These are phyloP conservation scores for Myriosclerotinia scirpicola DNA, from an alignment of 2,329 filamentous ascomycete species.

Conservation along the genomic window DNA sequence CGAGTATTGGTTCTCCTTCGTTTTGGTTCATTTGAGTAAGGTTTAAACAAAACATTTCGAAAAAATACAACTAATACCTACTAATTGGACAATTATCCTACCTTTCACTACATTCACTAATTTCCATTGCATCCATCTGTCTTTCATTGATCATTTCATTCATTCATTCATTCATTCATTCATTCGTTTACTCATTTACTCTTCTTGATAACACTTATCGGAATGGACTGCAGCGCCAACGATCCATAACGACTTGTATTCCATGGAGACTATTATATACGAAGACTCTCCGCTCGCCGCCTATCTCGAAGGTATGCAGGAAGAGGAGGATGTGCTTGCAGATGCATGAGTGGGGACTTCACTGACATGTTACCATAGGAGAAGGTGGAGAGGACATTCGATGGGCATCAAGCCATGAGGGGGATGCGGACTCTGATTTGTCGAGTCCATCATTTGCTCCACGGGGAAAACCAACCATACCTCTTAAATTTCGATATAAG, in stretches of 20 bases:
- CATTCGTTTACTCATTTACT: not conserved
- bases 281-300: slow-evolving; percentile 85
- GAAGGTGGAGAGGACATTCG: slow-evolving; percentile 47
- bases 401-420: slow-evolving; percentile 31
- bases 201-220: slow-evolving; percentile 19
- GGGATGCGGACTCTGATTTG: slow-evolving; percentile 32
- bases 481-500: slow-evolving; percentile 54
- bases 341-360: slow-evolving; percentile 9
- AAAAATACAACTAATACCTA: not conserved
- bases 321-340: slow-evolving; percentile 8
- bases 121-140: not conserved
- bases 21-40: not conserved
- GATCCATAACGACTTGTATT: slow-evolving; percentile 30
- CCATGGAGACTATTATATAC: slow-evolving; percentile 85
- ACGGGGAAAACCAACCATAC: slow-evolving; percentile 54
- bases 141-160: not conserved
- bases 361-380: slow-evolving; percentile 40
- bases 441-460: slow-evolving; percentile 51
- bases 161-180: not conserved
- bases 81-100: slow-evolving; percentile 1
- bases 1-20: not conserved
- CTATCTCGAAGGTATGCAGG: slow-evolving; percentile 76
- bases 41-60: not conserved
- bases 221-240: slow-evolving; percentile 31
- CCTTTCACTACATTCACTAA: not conserved